Conservation (phyloP, 2,329 filamentous ascomycete species). For the Didymella arachidicola region DNA sequence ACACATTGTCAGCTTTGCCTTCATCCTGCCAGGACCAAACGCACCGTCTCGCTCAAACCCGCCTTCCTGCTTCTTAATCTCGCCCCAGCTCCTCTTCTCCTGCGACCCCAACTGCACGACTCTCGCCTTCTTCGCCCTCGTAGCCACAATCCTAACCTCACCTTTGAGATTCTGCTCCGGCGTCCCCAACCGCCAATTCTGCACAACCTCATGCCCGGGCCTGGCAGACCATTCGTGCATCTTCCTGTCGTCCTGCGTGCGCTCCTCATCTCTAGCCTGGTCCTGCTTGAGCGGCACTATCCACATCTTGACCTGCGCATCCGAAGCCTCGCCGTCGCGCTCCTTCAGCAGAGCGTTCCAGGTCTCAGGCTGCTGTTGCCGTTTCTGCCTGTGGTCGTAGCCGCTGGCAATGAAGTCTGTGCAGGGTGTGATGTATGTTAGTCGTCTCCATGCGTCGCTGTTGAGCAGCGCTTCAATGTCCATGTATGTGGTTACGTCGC, state of each 20-base stretch:
- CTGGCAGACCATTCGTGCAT: constrained; percentile 41
- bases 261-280: constrained; percentile 21
- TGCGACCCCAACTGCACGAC: constrained; percentile 39
- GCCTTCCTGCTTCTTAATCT: constrained; percentile 39
- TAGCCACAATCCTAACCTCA: constrained; percentile 43
- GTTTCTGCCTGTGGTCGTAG: constrained; percentile 41
- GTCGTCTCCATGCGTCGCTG: constrained; percentile 45
- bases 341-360: constrained; percentile 44
- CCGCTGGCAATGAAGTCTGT: constrained; percentile 48
- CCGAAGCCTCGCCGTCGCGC: constrained; percentile 40
- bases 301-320: constrained; percentile 46
- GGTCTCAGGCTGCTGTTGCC: constrained; percentile 39
- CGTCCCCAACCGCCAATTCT: constrained; percentile 36
- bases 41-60: constrained; percentile 41
- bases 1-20: constrained; percentile 6
- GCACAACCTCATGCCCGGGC: constrained; percentile 42
- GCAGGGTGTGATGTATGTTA: constrained; percentile 44
- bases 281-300: constrained; percentile 35
- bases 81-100: constrained; percentile 40
- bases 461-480: constrained; percentile 45
- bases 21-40: background rate
- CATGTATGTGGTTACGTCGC: constrained; percentile 47
- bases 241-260: constrained; percentile 28
- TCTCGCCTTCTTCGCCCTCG: constrained; percentile 37
- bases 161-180: constrained; percentile 46